phyloP scores from a whole-genome alignment of 768 basidiomycete genomes.

The Xanthoconium stramineum region DNA sequence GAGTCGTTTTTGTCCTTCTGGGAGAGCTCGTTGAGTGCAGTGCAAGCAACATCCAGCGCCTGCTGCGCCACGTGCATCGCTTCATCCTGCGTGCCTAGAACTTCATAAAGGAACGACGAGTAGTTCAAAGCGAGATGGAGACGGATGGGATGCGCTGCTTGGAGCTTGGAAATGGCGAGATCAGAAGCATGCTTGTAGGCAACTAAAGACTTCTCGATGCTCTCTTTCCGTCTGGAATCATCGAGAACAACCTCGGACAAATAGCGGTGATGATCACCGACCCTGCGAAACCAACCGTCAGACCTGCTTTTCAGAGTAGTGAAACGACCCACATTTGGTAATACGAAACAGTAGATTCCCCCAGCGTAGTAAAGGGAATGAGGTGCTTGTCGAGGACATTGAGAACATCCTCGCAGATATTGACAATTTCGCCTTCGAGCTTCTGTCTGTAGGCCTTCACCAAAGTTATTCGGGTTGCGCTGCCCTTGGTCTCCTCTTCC shows the following conservation, averaged over 20 bases:
- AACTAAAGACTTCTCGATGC: background rate
- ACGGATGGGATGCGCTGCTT: background rate
- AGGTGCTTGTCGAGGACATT: background rate
- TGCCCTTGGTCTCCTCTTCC: background rate
- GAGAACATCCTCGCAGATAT: background rate
- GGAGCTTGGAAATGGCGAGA: background rate
- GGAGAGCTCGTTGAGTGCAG: background rate
- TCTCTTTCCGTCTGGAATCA: background rate
- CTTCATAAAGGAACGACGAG: background rate
- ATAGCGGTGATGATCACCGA: background rate
- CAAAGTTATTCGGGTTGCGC: background rate
- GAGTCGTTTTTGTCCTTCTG: background rate
- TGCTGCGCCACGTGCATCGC: background rate
- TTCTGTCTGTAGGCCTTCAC: background rate
- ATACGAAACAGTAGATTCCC: background rate
- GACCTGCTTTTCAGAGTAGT: background rate
- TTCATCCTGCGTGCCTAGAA: background rate
- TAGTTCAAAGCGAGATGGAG: background rate
- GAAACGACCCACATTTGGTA: background rate
- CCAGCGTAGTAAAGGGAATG: background rate
- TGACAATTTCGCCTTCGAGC: background rate
- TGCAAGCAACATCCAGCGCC: background rate
- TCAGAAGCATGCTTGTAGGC: background rate
- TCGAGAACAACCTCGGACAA: background rate
- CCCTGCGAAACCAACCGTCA: background rate